Base-by-base conservation (phyloP, 352 stramenopile genomes). In the Pythium sp. region DNA sequence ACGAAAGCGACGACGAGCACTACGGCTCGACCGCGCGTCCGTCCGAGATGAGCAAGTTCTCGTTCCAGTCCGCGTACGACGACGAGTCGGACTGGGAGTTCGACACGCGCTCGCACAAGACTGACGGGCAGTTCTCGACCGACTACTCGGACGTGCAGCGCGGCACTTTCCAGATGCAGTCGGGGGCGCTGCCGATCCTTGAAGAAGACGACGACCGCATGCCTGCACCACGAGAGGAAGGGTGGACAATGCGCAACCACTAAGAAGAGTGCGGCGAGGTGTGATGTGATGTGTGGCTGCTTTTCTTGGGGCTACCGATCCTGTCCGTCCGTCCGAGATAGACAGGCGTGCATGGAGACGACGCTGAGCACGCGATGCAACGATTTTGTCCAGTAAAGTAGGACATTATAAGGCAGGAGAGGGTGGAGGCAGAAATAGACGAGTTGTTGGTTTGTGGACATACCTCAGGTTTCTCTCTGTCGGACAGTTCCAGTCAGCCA, bases 61-160 rank as follows among this genome's bases (percentile, higher is more conserved):
- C 84, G 62, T 91, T 92, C 76, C 79, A 89, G 67, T 90, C 84
- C 12, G 82, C 76, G 30, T 92, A 88, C 69, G 82, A 90, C 64
- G 79, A 91, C 65, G 80, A 90, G 43, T 74, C 77, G 11, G 84
- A 92, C 58, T 92, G 81, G 80, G 84, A 91, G 56, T 92, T 80
- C 66, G 84, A 92, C 71, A 73, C 67, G 54, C 74, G 68, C 20
- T 81, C 75, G 24, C 73, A 75, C 54, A 65, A 79, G 26, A 75
- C 68, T n/a, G 77, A 90, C 43, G 56, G 68, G 22, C 72, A 79
- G 34, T 77, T 69, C 28, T 84, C 72, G 26, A 43, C 74, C 41
- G 67, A 72, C 38, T 75, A 63, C 54, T 57, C 58, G 24, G 68
- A 72, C 38, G 68, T 38, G 9, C 73, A 82, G 54, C 73, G 73